Percentiles rank a stretch among this genome's conserved stretches.
Conservation (phyloP, 345 rosid genomes). For the Geranium brycei region DNA sequence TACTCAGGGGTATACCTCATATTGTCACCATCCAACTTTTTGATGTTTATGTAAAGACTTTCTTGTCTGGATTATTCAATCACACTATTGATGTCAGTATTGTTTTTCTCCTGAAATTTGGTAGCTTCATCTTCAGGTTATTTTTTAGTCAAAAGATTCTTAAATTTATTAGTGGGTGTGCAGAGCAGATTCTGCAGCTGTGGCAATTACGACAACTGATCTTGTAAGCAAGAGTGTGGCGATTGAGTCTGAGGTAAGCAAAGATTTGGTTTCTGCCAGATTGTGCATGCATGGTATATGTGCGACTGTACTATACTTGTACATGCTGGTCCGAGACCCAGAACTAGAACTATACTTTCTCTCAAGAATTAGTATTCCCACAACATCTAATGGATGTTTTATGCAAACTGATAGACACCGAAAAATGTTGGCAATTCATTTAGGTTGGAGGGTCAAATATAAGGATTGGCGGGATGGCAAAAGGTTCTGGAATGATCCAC, state of each 20-base stretch:
- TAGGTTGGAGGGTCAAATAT: conserved; percentile 66
- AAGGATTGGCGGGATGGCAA: conserved; percentile 90
- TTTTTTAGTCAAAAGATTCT: neutral
- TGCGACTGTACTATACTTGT: no score
- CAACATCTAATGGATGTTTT: neutral
- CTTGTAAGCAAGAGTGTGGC: conserved; percentile 97
- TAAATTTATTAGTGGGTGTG: conserved; percentile 14
- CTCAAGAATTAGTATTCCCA: neutral
- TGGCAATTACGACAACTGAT: conserved; percentile 93
- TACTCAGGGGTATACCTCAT: conserved; percentile 37
- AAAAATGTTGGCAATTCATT: conserved; percentile 9
- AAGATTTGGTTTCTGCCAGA: neutral
- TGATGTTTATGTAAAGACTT: no score
- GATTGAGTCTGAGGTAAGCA: conserved; percentile 52
- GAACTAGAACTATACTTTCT: neutral
- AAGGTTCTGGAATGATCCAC: conserved; percentile 98
- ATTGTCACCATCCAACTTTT: neutral
- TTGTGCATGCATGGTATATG: no score
- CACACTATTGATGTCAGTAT: no score
- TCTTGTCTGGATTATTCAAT: no score
- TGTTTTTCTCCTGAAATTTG: neutral
- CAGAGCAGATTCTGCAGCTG: conserved; percentile 95
- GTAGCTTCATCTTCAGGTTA: neutral
- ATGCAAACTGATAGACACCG: neutral
- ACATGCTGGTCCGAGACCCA: no score